These are phyloP conservation scores for Fusarium coicis DNA, from an alignment of 2,329 filamentous ascomycete species.

Conservation along the genomic window DNA sequence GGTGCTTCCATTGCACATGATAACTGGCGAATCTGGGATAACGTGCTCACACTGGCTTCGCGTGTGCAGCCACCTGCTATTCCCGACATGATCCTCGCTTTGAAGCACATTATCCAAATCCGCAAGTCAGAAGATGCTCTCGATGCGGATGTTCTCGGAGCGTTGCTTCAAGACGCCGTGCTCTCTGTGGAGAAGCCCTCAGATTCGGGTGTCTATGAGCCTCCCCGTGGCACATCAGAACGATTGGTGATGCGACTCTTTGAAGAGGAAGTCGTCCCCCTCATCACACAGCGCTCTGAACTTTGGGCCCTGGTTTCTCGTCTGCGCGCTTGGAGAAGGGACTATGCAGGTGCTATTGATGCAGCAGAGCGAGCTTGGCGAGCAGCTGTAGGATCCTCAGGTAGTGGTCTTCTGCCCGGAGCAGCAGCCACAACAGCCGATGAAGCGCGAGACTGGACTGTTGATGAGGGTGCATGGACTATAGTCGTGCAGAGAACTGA, in stretches of 20 bases:
- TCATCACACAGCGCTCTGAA: slow-evolving; percentile 82
- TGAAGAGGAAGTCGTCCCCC: slow-evolving; percentile 78
- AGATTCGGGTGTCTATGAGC: slow-evolving; percentile 47
- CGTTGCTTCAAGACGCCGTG: slow-evolving; percentile 78
- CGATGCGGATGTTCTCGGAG: slow-evolving; percentile 77
- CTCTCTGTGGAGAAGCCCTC: slow-evolving; percentile 53
- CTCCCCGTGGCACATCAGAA: slow-evolving; percentile 67
- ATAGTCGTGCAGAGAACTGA: slow-evolving; percentile 81
- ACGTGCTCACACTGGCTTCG: slow-evolving; percentile 87
- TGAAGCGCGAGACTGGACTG: slow-evolving; percentile 53
- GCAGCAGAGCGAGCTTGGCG: slow-evolving; percentile 93
- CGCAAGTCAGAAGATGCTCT: slow-evolving; percentile 81
- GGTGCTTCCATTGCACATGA: slow-evolving; percentile 85
- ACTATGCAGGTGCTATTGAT: slow-evolving; percentile 78
- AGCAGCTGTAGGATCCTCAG: slow-evolving; percentile 67
- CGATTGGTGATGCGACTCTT: slow-evolving; percentile 76
- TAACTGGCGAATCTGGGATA: slow-evolving; percentile 96
- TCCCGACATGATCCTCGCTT: slow-evolving; percentile 78
- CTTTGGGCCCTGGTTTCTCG: slow-evolving; percentile 82
- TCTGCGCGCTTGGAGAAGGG: slow-evolving; percentile 77
- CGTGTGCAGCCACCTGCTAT: slow-evolving; percentile 81
- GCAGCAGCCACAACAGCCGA: slow-evolving; percentile 50
- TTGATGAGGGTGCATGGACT: slow-evolving; percentile 73
- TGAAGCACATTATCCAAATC: slow-evolving; percentile 80
- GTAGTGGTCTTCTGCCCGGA: slow-evolving; percentile 57